Base-by-base conservation (phyloP, 2,329 filamentous ascomycete species). In the Onygenales sp. region DNA sequence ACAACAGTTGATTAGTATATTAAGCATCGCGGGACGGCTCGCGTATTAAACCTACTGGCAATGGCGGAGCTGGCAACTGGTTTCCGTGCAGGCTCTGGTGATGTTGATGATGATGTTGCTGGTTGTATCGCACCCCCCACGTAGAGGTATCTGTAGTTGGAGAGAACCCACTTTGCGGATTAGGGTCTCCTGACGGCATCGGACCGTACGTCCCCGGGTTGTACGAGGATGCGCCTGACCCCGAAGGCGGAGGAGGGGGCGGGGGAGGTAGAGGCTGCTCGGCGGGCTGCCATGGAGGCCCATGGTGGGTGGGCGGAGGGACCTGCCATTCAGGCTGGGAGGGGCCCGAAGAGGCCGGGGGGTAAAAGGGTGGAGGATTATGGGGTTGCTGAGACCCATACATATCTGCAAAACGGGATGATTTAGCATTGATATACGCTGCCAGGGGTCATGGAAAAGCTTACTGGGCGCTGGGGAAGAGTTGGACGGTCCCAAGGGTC, bases 101-200 rank as follows among this genome's bases (percentile, higher is more conserved):
- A 33, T 58, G 58, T 32, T 58, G 55, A 21, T 56, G 50, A n/a
- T 31, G 45, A 27, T 54, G 47, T 14, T 56, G 53, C 14, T 57
- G 55, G 54, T 72, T 73, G 56, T 71, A 75, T 51, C 67, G 67
- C 45, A 74, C 72, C 31, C 72, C 73, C 73, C 72, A 75, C 13
- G 60, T 60, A 13, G 67, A 64, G 11, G 69, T 69, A 57, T 73
- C 67, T 21, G 62, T 14, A 6, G 52, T 55, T 21, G 38, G 38
- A 32, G 43, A 41, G 38, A 45, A 51, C 47, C 55, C 59, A 27
- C 59, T 50, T 7, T 55, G 54, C 5, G 61, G 60, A 27, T 66
- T 60, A 9, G 54, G 36, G 10, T 42, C 51, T 11, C 55, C 51
- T 21, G 58, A 46, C 10, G 66, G 64, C 49, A 67, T 70, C 21